phyloP scores from a whole-genome alignment of 179 eudicot genomes.

The Amaranthus tricolor region DNA sequence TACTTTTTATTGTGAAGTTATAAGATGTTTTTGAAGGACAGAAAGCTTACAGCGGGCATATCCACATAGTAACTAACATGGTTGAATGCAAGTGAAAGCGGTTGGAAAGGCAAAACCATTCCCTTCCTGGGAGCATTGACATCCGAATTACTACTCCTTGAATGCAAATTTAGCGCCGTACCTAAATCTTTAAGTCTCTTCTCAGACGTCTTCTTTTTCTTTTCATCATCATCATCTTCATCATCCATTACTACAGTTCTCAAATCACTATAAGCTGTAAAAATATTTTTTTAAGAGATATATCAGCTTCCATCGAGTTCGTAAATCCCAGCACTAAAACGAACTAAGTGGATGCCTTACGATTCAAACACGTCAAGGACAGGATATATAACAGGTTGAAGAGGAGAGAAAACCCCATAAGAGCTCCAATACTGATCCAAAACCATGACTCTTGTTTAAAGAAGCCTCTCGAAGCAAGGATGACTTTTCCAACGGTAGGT shows the following conservation, averaged over 20 bases:
- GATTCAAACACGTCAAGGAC: slow-evolving; percentile 54
- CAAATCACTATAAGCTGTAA: slow-evolving; percentile 53
- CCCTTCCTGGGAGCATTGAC: slow-evolving; percentile 32
- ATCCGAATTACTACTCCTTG: not conserved
- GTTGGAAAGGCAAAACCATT: slow-evolving; percentile 77
- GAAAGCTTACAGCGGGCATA: slow-evolving; percentile 67
- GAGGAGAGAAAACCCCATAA: slow-evolving; percentile 57
- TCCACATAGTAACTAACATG: slow-evolving; percentile 74
- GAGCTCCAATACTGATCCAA: slow-evolving; percentile 64
- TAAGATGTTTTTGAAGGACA: not conserved
- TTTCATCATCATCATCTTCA: slow-evolving; percentile 15
- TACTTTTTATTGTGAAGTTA: not conserved
- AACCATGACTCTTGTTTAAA: slow-evolving; percentile 48
- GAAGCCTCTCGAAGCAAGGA: slow-evolving; percentile 64
- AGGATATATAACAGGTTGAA: slow-evolving; percentile 56
- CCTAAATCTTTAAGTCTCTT: slow-evolving; percentile 17
- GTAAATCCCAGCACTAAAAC: not conserved
- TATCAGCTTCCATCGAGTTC: slow-evolving; percentile 35
- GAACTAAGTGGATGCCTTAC: slow-evolving; percentile 39
- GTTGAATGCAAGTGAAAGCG: slow-evolving; percentile 67
- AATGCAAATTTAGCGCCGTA: slow-evolving; percentile 7
- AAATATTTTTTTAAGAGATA: not conserved
- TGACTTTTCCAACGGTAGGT: slow-evolving; percentile 58
- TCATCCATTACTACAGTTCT: slow-evolving; percentile 30
- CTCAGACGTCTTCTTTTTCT: not conserved